These are phyloP conservation scores for Cryomyces antarcticus DNA, from an alignment of 495 filamentous ascomycete species.

Conservation along the genomic window DNA sequence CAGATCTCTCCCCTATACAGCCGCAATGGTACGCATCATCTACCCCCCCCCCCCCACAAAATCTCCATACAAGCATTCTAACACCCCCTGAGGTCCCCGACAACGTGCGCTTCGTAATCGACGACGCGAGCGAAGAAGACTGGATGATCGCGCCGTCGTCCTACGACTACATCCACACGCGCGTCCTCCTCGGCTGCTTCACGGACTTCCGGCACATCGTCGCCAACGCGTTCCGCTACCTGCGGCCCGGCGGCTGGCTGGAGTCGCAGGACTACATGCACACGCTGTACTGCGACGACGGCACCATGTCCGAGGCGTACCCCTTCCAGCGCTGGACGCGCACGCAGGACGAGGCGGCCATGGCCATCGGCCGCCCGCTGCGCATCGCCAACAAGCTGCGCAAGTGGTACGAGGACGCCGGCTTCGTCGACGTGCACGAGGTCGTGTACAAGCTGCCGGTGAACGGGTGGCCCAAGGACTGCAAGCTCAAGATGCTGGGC, in stretches of 20 bases:
- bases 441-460: constrained; percentile 20
- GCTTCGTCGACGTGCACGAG: constrained; percentile 21
- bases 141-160: constrained; percentile 12
- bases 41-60: background rate
- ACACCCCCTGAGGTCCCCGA: constrained; percentile 7
- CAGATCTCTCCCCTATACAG: constrained; percentile 15
- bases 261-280: constrained; percentile 14
- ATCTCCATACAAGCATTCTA: background rate
- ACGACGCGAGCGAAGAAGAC: constrained; percentile 17
- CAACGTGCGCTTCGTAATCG: constrained; percentile 18
- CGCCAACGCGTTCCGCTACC: constrained; percentile 9
- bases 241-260: constrained; percentile 16
- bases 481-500: constrained; percentile 18
- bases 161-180: constrained; percentile 16
- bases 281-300: constrained; percentile 16
- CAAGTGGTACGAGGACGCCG: constrained; percentile 18
- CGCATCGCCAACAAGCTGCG: constrained; percentile 19
- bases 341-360: constrained; percentile 15
- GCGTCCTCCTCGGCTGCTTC: constrained; percentile 13
- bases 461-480: constrained; percentile 20
- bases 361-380: constrained; percentile 11
- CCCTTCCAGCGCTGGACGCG: constrained; percentile 18
- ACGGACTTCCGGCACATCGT: constrained; percentile 16
- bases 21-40: constrained; percentile 11
- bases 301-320: constrained; percentile 21